Conservation (phyloP, 2,329 filamentous ascomycete species). For the Saccharata proteae region DNA sequence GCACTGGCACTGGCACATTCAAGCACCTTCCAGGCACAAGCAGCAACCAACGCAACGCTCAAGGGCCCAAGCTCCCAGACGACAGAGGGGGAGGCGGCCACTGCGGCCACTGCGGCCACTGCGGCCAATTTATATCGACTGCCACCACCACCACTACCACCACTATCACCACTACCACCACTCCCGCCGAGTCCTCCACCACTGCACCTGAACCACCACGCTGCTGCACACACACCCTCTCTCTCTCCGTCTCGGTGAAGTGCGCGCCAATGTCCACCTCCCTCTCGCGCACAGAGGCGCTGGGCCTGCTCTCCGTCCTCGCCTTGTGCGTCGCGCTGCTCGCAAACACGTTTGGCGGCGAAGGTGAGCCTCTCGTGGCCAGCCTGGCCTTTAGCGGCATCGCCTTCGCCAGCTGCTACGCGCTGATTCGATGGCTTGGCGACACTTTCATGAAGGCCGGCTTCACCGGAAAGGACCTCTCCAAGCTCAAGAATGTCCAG, state of each 20-base stretch:
- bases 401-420: constrained; percentile 70
- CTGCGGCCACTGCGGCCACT: no score
- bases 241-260: constrained; percentile 8
- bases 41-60: no score
- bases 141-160: no score
- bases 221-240: background rate
- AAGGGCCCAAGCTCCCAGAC: no score
- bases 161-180: no score
- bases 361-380: constrained; percentile 80
- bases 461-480: constrained; percentile 80
- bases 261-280: constrained; percentile 20
- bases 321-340: constrained; percentile 62
- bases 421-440: constrained; percentile 87
- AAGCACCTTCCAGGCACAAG: no score
- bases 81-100: no score
- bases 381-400: constrained; percentile 77
- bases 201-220: no score
- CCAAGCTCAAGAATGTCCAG: constrained; percentile 61
- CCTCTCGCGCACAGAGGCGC: constrained; percentile 42
- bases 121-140: no score
- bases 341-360: constrained; percentile 66
- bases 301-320: constrained; percentile 50
- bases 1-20: no score
- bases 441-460: constrained; percentile 79
- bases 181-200: no score